Base-by-base conservation (phyloP, 306 rosid genomes). In the Pachyrhizus erosus region DNA sequence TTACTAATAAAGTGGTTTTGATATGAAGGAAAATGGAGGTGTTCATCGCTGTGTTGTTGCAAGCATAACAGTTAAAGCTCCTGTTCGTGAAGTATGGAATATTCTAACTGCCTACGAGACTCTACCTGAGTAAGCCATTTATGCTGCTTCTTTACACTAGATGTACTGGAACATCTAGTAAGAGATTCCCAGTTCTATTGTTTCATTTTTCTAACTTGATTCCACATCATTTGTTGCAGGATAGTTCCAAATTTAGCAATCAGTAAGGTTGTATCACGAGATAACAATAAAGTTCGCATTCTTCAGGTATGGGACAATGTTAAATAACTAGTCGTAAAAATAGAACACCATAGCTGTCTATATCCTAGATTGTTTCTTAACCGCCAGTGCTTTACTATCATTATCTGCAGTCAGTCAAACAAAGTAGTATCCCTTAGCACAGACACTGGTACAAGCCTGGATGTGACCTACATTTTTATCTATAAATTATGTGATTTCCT, bases 21-120 rank as follows among this genome's bases (percentile, higher is more conserved):
- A 65, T 65, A 43, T 84, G 90, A 91, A 94, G 97, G 97, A 94
- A 92, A 88, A 94, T 64, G 97, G 98, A 84, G 98, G 97, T 2
- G 97, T 92, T 40, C 98, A 94, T 89, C 98, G 94, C 11, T 85
- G 93, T 75, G 98, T 94, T 72, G 89, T 92, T 57, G 98, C 98
- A 51, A 92, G 97, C 89, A 91, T 94, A 77, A 94, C 98, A 14
- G 97, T 94, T 37, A 94, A 94, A 88, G 95, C 98, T 89, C 85
- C 92, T 55, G 94, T 92, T 85, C 82, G 78, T 57, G 91, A 87
- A 85, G 98, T 92, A 40, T 94, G 97, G 98, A 85, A 80, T 81
- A 86, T 88, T 85, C 64, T 94, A 82, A 89, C 97, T 27, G 90
- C 90, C 70, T 94, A 94, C 46, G 97, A 94, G 83, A 88, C 89